Conservation (phyloP, 495 filamentous ascomycete species). For the Cercophora sp. region DNA sequence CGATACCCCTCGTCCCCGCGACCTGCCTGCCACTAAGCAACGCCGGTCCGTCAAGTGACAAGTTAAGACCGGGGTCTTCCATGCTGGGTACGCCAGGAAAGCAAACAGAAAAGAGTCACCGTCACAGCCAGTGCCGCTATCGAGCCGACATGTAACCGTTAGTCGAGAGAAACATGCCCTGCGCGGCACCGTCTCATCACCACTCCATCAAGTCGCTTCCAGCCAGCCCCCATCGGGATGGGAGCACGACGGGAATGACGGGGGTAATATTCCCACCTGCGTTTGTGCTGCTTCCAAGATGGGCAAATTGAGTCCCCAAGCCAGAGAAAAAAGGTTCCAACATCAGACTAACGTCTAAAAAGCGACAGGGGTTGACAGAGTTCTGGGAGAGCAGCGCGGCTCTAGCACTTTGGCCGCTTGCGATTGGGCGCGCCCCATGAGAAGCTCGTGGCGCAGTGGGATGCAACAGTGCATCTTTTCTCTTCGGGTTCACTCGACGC, state of each 20-base stretch:
- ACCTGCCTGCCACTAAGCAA: background rate
- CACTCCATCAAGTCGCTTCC: too few relatives aligned
- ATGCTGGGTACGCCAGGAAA: conserved; percentile 1
- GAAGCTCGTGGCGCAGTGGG: conserved; percentile 14
- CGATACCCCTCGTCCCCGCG: background rate
- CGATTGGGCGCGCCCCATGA: conserved; percentile 8
- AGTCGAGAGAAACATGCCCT: background rate
- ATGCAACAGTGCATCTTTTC: background rate
- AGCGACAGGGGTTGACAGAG: conserved; percentile 8
- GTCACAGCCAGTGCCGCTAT: background rate
- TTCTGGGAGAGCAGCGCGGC: conserved; percentile 14
- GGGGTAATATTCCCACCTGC: background rate
- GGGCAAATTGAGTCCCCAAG: too few relatives aligned
- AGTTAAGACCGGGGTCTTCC: background rate
- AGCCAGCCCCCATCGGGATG: conserved; percentile 7
- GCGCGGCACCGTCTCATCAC: too few relatives aligned
- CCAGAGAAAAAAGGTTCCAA: background rate
- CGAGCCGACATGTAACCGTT: background rate
- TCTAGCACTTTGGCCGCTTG: background rate
- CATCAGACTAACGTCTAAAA: background rate
- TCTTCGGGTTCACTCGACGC: background rate
- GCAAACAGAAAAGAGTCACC: background rate
- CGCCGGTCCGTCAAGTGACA: background rate
- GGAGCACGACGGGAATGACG: background rate
- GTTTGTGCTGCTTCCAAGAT: too few relatives aligned